Evolutionary conservation across 345 rosid species (phyloP).

Genomic region (Rhodamnia argentea): DNA sequence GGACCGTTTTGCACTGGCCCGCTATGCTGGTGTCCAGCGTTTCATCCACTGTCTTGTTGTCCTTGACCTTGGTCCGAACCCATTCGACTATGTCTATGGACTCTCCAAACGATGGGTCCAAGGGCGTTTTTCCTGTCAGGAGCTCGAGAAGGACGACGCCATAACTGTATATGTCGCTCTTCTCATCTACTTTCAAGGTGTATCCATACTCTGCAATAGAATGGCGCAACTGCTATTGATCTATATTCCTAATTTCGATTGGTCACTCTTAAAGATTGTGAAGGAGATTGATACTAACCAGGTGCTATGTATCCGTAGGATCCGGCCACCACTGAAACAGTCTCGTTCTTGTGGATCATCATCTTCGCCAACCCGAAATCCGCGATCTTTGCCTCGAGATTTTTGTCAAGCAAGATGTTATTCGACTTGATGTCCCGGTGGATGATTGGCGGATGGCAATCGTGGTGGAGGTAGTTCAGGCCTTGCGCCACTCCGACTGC

Average conservation of each 20-base stretch:
- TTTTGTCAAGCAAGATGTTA: slow-evolving; percentile 67
- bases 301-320: slow-evolving; percentile 93
- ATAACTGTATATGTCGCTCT: slow-evolving; percentile 78
- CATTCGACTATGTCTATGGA: slow-evolving; percentile 62
- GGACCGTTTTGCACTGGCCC: slow-evolving; percentile 69
- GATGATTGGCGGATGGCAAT: slow-evolving; percentile 70
- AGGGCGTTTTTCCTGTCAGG: slow-evolving; percentile 70
- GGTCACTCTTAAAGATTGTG: neutral
- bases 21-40: slow-evolving; percentile 62
- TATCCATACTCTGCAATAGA: slow-evolving; percentile 67
- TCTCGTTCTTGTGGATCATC: slow-evolving; percentile 79
- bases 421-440: slow-evolving; percentile 93
- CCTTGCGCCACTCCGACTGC: slow-evolving; percentile 92
- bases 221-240: neutral
- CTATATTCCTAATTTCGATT: neutral
- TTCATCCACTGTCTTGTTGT: slow-evolving; percentile 35
- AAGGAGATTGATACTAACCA: slow-evolving; percentile 18
- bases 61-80: slow-evolving; percentile 43
- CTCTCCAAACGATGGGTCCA: slow-evolving; percentile 72
- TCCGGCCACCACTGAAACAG: slow-evolving; percentile 89
- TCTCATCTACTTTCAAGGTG: slow-evolving; percentile 73
- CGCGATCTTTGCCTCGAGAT: slow-evolving; percentile 68
- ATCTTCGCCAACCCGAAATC: slow-evolving; percentile 87
- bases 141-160: slow-evolving; percentile 79
- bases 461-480: slow-evolving; percentile 74